Evolutionary conservation across 768 basidiomycete species (phyloP).

Genomic region (Cyclocybe cylindracea): DNA sequence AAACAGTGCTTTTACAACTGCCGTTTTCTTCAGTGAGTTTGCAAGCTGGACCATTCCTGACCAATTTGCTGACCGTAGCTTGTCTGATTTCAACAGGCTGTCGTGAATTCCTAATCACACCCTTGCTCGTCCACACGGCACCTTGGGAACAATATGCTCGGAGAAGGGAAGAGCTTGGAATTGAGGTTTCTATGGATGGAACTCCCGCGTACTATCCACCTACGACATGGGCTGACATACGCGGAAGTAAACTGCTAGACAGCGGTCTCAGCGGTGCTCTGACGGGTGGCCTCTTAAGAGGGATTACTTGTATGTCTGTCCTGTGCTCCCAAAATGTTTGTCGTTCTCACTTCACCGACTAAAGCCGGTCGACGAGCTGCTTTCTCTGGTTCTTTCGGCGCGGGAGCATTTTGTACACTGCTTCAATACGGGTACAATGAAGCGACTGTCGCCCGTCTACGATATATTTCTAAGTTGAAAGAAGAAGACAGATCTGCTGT

Average conservation of each 20-base stretch:
- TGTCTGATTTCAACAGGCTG: constrained; percentile 44
- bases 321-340: not conserved
- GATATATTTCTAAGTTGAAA: constrained; percentile 46
- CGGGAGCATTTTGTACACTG: constrained; percentile 54
- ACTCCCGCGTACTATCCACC: not conserved
- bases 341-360: constrained; percentile 2
- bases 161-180: constrained; percentile 32
- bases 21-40: constrained; percentile 76
- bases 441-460: constrained; percentile 57
- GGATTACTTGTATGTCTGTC: constrained; percentile 52
- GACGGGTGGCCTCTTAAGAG: constrained; percentile 61
- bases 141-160: constrained; percentile 50
- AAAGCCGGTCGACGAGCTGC: constrained; percentile 64
- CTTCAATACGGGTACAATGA: constrained; percentile 77
- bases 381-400: constrained; percentile 60
- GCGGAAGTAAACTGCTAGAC: constrained; percentile 65
- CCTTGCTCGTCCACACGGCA: constrained; percentile 49
- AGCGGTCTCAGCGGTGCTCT: constrained; percentile 72
- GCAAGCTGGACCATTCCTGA: not conserved
- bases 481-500: constrained; percentile 15
- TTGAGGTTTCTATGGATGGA: constrained; percentile 11
- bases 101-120: constrained; percentile 76
- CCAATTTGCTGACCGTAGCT: constrained; percentile 2
- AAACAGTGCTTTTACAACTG: constrained; percentile 72
- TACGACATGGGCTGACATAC: constrained; percentile 53